A percentile compares a stretch with the other conserved stretches of the same genome.
Evolutionary conservation across 139 green algal species (phyloP).

Genomic region (Volvox reticuliferus): DNA sequence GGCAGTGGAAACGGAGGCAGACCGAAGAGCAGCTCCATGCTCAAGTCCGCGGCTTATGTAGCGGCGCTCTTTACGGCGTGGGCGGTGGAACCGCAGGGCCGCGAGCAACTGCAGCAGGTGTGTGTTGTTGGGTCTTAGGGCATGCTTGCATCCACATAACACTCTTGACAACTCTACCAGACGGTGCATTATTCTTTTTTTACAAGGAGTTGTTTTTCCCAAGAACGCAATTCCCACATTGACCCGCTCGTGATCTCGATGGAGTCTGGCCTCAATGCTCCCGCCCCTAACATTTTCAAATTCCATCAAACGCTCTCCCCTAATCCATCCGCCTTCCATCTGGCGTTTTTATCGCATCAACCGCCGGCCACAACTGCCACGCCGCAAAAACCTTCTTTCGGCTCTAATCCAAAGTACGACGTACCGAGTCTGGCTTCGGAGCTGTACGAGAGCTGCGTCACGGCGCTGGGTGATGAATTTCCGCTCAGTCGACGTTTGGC

Average conservation of each 20-base stretch:
- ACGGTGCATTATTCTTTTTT: too few relatives aligned
- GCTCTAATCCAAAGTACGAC: not conserved
- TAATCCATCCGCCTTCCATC: too few relatives aligned
- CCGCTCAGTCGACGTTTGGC: conserved; percentile 13
- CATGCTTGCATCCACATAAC: too few relatives aligned
- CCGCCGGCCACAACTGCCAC: not conserved
- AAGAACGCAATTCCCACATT: too few relatives aligned
- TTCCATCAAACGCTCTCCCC: too few relatives aligned
- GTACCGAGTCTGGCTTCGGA: not conserved
- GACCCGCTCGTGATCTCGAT: too few relatives aligned
- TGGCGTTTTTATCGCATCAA: too few relatives aligned
- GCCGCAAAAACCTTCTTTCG: too few relatives aligned
- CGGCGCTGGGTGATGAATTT: not conserved
- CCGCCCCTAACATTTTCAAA: too few relatives aligned
- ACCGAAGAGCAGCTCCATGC: not conserved
- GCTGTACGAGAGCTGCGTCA: not conserved
- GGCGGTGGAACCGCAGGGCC: not conserved
- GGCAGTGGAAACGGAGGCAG: not conserved
- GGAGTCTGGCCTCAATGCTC: too few relatives aligned
- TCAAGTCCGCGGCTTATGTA: not conserved
- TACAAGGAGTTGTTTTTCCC: too few relatives aligned
- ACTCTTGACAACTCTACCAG: too few relatives aligned
- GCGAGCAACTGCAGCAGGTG: conserved; percentile 27
- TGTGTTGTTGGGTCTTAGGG: not conserved
- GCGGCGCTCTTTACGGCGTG: not conserved